Evolutionary conservation across 805 yeast species (phyloP).

Genomic region (Suhomyces vadensis): DNA sequence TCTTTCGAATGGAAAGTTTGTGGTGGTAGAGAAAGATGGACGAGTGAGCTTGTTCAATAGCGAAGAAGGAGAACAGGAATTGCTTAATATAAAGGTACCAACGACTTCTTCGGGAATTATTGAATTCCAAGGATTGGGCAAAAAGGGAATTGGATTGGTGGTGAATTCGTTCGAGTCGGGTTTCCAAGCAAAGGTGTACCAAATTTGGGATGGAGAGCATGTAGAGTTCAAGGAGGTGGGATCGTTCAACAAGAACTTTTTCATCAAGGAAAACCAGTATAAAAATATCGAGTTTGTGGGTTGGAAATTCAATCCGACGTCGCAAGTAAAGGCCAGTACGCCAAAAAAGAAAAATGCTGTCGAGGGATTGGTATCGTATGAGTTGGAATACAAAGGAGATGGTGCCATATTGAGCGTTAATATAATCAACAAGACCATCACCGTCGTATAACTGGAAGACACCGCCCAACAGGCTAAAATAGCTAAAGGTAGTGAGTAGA

Average conservation of each 20-base stretch:
- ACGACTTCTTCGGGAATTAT: constrained; percentile 4
- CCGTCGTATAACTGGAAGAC: neutral
- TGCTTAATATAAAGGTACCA: neutral
- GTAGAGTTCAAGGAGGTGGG: constrained; percentile 10
- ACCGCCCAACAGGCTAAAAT: too few relatives aligned
- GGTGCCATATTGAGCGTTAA: constrained; percentile 4
- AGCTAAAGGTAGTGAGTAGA: too few relatives aligned
- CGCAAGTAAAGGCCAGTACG: neutral
- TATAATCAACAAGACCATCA: constrained; percentile 4
- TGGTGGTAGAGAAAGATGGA: constrained; percentile 3
- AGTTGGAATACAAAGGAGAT: constrained; percentile 6
- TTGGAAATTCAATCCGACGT: constrained; percentile 5
- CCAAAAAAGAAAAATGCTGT: constrained; percentile 5
- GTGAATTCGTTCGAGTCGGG: constrained; percentile 6
- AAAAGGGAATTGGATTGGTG: constrained; percentile 1
- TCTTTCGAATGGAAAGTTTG: neutral
- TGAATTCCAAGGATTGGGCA: neutral
- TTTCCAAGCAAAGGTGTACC: constrained; percentile 7
- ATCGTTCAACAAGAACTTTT: constrained; percentile 9
- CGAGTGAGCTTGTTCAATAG: neutral
- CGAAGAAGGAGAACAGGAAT: neutral
- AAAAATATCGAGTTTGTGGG: constrained; percentile 7
- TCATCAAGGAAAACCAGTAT: constrained; percentile 4
- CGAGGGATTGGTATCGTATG: constrained; percentile 2
- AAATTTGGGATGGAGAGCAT: constrained; percentile 1